A percentile compares a stretch with the other conserved stretches of the same genome.
phyloP scores from a whole-genome alignment of 2,329 filamentous ascomycete species.

The Xylaria sp. region DNA sequence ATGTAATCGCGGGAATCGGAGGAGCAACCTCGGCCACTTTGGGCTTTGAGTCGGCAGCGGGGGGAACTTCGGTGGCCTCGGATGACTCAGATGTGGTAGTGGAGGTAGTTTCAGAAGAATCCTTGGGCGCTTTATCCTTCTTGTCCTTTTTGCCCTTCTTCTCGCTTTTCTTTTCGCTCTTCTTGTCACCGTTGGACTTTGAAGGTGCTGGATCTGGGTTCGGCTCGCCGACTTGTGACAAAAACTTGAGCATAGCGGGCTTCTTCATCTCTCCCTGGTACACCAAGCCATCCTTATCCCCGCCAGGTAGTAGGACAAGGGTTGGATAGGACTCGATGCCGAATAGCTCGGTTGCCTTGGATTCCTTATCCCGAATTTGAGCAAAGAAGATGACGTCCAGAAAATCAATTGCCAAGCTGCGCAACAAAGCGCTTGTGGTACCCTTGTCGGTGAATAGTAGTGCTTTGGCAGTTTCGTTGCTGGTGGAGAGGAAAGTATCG shows the following conservation, averaged over 20 bases:
- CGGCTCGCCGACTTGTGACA: constrained; percentile 80
- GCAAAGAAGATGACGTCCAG: constrained; percentile 80
- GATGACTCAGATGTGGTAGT: constrained; percentile 52
- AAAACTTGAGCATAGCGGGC: constrained; percentile 80
- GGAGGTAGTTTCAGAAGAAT: constrained; percentile 49
- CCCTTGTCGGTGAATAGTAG: constrained; percentile 96
- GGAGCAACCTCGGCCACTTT: constrained; percentile 65
- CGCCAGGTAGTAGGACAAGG: constrained; percentile 80
- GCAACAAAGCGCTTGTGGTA: constrained; percentile 82
- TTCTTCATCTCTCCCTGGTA: constrained; percentile 91
- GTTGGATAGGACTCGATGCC: constrained; percentile 82
- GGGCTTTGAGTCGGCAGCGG: constrained; percentile 56
- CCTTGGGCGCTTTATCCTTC: constrained; percentile 61
- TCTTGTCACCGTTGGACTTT: constrained; percentile 47
- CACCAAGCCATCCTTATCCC: constrained; percentile 72
- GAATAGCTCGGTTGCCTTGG: constrained; percentile 75
- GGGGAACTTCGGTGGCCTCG: constrained; percentile 52
- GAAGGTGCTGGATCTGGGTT: constrained; percentile 71
- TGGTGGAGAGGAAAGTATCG: constrained; percentile 75
- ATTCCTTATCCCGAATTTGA: constrained; percentile 86
- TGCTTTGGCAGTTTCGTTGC: constrained; percentile 79
- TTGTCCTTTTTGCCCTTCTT: constrained; percentile 49
- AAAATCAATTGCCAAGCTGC: constrained; percentile 90
- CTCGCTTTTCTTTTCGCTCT: constrained; percentile 44
- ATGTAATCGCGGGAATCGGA: constrained; percentile 72